Evolutionary conservation across 2,329 filamentous ascomycete species (phyloP), one percentile per base, ranked within the genome.

Genomic region (Aspergillus pseudoglaucus): DNA sequence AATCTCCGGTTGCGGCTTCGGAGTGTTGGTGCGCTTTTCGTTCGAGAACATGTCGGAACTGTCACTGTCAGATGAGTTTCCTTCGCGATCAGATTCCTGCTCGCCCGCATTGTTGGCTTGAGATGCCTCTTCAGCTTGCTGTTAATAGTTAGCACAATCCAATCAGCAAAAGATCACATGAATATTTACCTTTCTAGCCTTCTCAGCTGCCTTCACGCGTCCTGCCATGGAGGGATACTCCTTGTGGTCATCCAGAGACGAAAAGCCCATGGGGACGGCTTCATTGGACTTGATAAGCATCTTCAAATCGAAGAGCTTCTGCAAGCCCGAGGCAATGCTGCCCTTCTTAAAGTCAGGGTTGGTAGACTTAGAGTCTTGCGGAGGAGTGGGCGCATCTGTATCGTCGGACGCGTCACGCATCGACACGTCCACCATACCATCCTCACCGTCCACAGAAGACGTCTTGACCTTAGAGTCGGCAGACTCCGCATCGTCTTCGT

Each of bases 351-450:
- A 55, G 71, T 70, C 53, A 72, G 74, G 75, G 73, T 88, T 50
- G 18, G 51, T 50, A 5, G 44, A 41, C 8, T 59, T 52, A 10
- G 44, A 42, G 20, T 51, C 47, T 20, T 59, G 52, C 3, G 51
- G 41, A 4, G 51, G 25, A 5, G 49, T 51, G 8, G 53, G 48
- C 10, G 55, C 52, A 40, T 58, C 55, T 7, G 52, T 37, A 40
- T 49, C 41, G 48, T 77, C 72, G 14, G 62, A 62, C 2, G 73
- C 72, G 57, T 89, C 85, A 46, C 82, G 83, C 84, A 96, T 90
- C 0, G 87, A 87, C 14, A 98, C 84, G 62, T 96, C 88, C 5
- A 97, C 87, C 60, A 96, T 82, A 52, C 88, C 88, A 52, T 96
- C 90, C 65, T 96, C 91, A 8, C 89, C 87, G 63, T 90, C 85